These are phyloP conservation scores for Rhododendron molle DNA, from an alignment of 148 eudicot species.

Conservation along the genomic window DNA sequence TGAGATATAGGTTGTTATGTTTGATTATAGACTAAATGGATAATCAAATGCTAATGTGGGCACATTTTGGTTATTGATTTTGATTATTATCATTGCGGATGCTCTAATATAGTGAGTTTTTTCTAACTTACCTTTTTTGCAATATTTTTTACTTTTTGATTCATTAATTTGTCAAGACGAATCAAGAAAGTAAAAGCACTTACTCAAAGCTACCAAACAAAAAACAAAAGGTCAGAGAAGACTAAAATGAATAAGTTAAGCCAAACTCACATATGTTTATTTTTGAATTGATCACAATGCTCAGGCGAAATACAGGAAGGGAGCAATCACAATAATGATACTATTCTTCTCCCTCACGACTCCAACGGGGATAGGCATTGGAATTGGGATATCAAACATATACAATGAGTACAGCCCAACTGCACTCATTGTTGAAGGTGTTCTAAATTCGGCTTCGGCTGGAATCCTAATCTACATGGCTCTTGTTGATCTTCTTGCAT, in stretches of 20 bases:
- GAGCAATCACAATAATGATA: constrained; percentile 8
- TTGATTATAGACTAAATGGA: too few relatives aligned
- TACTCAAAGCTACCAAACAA: not conserved
- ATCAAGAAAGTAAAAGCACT: not conserved
- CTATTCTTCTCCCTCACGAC: constrained; percentile 21
- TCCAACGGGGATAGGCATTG: constrained; percentile 15
- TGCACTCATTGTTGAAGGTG: constrained; percentile 16
- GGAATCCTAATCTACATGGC: constrained; percentile 24
- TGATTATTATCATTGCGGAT: too few relatives aligned
- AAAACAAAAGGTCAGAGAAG: not conserved
- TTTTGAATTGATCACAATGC: not conserved
- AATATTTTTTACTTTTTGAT: not conserved
- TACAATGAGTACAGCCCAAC: constrained; percentile 12
- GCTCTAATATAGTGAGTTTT: not conserved
- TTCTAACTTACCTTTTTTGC: not conserved
- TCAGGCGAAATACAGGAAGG: constrained; percentile 12
- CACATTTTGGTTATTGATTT: too few relatives aligned
- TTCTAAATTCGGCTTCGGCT: constrained; percentile 15
- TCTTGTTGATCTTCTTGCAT: constrained; percentile 19
- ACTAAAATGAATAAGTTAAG: not conserved
- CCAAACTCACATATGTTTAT: not conserved
- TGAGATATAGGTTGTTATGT: too few relatives aligned
- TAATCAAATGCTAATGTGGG: too few relatives aligned
- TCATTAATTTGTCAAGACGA: not conserved
- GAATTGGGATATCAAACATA: constrained; percentile 14